These are phyloP conservation scores for Podila horticola DNA, from an alignment of 192 early-diverging fungal species.

Conservation along the genomic window DNA sequence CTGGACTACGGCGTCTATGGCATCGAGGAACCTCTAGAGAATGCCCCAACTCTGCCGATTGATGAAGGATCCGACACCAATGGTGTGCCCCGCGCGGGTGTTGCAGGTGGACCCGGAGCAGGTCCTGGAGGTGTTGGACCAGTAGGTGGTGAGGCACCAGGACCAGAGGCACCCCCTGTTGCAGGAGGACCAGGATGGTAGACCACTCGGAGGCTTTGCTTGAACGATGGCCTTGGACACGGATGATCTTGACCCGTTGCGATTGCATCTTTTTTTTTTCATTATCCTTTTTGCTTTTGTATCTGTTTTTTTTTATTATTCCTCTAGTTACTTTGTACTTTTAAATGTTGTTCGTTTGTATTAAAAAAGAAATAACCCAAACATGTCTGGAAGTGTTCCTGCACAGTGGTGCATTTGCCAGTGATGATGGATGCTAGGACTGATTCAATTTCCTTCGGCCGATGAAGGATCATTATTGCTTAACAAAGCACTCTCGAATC, in stretches of 20 bases:
- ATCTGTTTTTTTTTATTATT: neutral
- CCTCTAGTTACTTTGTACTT: conserved; percentile 3
- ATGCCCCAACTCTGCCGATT: conserved; percentile 28
- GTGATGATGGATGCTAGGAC: too few relatives aligned
- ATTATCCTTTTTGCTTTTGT: neutral
- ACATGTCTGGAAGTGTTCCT: too few relatives aligned
- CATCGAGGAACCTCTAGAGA: conserved; percentile 61
- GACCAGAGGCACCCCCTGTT: neutral
- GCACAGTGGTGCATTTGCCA: too few relatives aligned
- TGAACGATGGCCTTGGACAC: too few relatives aligned
- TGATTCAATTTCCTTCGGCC: too few relatives aligned
- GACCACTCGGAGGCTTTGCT: neutral
- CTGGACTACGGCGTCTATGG: conserved; percentile 78
- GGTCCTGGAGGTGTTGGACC: neutral
- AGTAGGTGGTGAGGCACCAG: neutral
- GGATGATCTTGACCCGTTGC: too few relatives aligned
- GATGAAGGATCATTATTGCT: too few relatives aligned
- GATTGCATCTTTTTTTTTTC: too few relatives aligned
- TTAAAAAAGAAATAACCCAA: neutral
- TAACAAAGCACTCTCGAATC: too few relatives aligned
- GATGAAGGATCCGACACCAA: neutral
- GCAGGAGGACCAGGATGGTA: neutral
- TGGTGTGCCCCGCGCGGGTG: neutral
- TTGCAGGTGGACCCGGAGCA: neutral
- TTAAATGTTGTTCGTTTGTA: neutral